Evolutionary conservation across 257 asterid species (phyloP), one percentile per base, ranked within the genome.

Genomic region (Rehmannia glutinosa): DNA sequence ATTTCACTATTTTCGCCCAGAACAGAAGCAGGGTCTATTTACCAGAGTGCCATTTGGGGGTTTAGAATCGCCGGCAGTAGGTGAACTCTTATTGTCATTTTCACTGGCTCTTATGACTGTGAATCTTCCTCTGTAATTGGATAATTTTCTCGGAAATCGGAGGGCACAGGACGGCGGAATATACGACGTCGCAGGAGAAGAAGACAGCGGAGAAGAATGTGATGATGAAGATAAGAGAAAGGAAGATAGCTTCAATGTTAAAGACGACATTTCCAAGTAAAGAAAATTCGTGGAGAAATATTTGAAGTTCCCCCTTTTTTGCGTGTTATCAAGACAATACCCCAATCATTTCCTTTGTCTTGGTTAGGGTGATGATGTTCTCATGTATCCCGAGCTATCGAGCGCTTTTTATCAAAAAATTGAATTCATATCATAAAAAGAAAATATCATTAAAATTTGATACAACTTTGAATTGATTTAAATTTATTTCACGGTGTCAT

Each of bases 21-120:
- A 54, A 25, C 66, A 6, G 9, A 3, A 74, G 12, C n/a, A 2
- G 8, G 60, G 62, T 2, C 13, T 54, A 53, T 64, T 62, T 84
- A 92, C 97, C 88, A 75, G 28, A 28, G 94, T 57, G 36, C 96
- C 95, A 32, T 87, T 87, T 19, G 95, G 83, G 50, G 79, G 70
- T 73, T 84, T 83, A 42, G 88, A 82, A 68, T 85, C 95, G 16
- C 85, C 84, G 54, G 82, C 80, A 70, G 77, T 77, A 54, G 83
- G 72, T 46, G 82, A 75, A 50, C 70, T 72, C 6, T 73, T 73
- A 4, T 62, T 61, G 69, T 78, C 79, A 62, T 32, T 80, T 33
- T 70, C 77, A 62, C 45, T 35, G 73, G 97, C 97, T 83, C 82
- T 78, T 66, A 81, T 64, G 51, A 81, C 73, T 47, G 72, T 39